Evolutionary conservation across 2,329 filamentous ascomycete species (phyloP).

Genomic region (Colletotrichum viniferum): DNA sequence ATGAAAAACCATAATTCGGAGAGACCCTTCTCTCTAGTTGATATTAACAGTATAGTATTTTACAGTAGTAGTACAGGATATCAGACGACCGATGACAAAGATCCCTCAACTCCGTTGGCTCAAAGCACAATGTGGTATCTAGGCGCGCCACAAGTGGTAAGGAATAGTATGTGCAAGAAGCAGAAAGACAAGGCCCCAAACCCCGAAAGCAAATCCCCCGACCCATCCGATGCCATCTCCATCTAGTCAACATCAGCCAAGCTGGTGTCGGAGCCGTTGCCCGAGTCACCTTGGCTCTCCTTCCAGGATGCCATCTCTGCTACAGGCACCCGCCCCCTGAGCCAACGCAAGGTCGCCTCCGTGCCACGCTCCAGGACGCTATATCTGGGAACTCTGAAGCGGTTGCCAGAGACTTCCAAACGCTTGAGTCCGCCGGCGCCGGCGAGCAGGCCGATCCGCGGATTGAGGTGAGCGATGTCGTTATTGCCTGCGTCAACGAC

Average conservation of each 20-base stretch:
- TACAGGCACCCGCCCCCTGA: constrained; percentile 75
- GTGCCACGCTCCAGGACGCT: constrained; percentile 87
- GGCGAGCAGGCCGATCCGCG: constrained; percentile 78
- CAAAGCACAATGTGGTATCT: neutral
- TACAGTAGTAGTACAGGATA: constrained; percentile 22
- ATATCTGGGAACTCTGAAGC: constrained; percentile 85
- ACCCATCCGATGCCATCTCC: neutral
- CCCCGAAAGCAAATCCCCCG: neutral
- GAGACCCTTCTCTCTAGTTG: neutral
- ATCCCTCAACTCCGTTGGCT: constrained; percentile 8
- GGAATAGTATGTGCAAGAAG: constrained; percentile 16
- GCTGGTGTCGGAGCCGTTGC: constrained; percentile 28
- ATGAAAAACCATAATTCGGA: neutral
- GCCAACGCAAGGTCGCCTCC: constrained; percentile 80
- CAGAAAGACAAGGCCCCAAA: neutral
- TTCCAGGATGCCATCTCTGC: constrained; percentile 64
- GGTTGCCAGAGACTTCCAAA: constrained; percentile 82
- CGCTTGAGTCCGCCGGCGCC: constrained; percentile 63
- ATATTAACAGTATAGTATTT: constrained; percentile 5
- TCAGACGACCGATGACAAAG: neutral
- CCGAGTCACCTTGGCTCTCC: constrained; percentile 44
- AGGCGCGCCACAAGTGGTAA: neutral
- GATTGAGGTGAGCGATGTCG: constrained; percentile 80
- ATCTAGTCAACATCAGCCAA: constrained; percentile 31
- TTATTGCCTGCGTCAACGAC: constrained; percentile 85